Base-by-base conservation (phyloP, 2,329 filamentous ascomycete genomes). In the Aspergillus carbonarius region DNA sequence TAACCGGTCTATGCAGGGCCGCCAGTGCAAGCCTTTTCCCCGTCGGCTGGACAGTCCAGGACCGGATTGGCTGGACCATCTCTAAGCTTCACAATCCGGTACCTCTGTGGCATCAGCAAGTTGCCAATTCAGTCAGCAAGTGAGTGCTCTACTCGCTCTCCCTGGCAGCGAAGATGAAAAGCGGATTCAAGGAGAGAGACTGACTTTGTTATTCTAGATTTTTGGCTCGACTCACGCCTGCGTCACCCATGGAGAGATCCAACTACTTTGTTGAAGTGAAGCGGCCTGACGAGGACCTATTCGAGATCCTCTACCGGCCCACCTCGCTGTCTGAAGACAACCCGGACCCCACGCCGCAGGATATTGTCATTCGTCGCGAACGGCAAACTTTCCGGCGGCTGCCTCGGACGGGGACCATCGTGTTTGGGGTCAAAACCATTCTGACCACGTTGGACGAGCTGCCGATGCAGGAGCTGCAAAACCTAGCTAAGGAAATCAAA, bases 11-110 rank as follows among this genome's bases (percentile, higher is more conserved):
- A 23, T 37, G 18, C 57, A 81, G 79, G 27, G 74, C 76, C 55
- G 82, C 81, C 23, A 81, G 79, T 47, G 81, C 82, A 5, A 83
- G 79, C 13, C 70, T 83, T 5, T 83, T 83, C 61, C 82, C 82
- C 1, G 78, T 81, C 0, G 82, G 82, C 7, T 84, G 81, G 80
- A 77, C 76, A 20, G 73, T 83, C 12, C 68, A 77, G 39, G 72
- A 79, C 46, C 75, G 80, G 25, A 81, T 84, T 46, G 81, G 81
- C 23, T 80, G 74, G 64, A 78, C 77, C 1, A 76, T 84, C 59
- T 75, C 78, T 17, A 73, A 74, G 42, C 72, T 84, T 54, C 79
- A 82, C 57, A 70, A 69, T 3, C 76, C 78, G 1, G 78, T 84
- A 3, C 77, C 79, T 1, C 66, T 78, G 12, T 84, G 82, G 82